These are phyloP conservation scores for Friedmanniomyces endolithicus DNA, from an alignment of 495 filamentous ascomycete species.

Conservation along the genomic window DNA sequence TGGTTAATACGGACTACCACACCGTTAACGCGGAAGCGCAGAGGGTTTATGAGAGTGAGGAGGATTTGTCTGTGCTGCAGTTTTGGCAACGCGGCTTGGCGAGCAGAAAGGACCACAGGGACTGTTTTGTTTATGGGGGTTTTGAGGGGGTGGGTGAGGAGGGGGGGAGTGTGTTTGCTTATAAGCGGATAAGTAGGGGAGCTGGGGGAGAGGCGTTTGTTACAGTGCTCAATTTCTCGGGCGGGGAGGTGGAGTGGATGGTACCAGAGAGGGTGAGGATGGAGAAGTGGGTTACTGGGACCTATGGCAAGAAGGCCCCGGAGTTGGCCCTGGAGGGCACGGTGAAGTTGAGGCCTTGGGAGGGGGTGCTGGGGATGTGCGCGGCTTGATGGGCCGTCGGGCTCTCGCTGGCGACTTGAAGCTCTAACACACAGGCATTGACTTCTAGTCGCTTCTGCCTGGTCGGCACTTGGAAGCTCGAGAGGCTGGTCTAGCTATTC, in stretches of 20 bases:
- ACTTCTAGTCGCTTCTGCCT: no score
- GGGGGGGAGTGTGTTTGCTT: constrained; percentile 32
- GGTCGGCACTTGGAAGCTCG: no score
- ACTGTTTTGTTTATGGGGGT: constrained; percentile 37
- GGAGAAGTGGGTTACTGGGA: constrained; percentile 32
- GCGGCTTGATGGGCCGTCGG: neutral
- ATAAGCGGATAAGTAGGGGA: constrained; percentile 18
- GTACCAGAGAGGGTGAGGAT: constrained; percentile 27
- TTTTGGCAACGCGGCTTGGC: constrained; percentile 36
- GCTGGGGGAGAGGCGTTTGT: constrained; percentile 27
- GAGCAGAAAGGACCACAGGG: constrained; percentile 31
- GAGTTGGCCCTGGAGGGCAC: constrained; percentile 20
- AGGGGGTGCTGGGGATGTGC: constrained; percentile 27
- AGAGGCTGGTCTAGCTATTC: no score
- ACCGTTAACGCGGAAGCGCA: constrained; percentile 27
- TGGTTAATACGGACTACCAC: constrained; percentile 30
- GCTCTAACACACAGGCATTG: no score
- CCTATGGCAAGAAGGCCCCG: constrained; percentile 27
- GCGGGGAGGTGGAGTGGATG: constrained; percentile 30
- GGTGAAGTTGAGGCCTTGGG: constrained; percentile 28
- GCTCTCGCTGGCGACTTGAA: neutral
- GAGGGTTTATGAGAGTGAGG: constrained; percentile 7
- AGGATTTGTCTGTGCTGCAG: constrained; percentile 30
- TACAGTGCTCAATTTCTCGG: constrained; percentile 34
- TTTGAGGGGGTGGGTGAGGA: constrained; percentile 30